Evolutionary conservation across 2,329 filamentous ascomycete genomes (phyloP).

Genomic region (Magnaporthales sp.): DNA sequence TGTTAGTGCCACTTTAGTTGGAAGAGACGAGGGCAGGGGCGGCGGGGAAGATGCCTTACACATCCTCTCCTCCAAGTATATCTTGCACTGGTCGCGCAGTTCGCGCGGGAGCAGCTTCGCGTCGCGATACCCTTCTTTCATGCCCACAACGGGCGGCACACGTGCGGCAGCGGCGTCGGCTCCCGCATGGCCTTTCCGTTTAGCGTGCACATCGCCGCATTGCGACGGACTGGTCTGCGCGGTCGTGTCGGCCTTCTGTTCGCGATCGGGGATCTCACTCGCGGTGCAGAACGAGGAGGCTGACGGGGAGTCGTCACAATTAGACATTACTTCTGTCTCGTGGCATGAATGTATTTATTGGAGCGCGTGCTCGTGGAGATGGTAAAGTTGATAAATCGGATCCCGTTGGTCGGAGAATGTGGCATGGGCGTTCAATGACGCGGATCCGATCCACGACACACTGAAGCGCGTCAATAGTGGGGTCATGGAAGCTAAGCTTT

Average conservation of each 20-base stretch:
- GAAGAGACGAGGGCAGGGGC: not conserved
- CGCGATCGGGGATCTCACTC: conserved; percentile 1
- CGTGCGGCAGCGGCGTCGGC: not conserved
- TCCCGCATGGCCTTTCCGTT: not conserved
- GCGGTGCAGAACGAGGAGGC: conserved; percentile 4
- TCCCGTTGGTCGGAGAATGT: not conserved
- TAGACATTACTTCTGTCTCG: not conserved
- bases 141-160: conserved; percentile 8
- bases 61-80: conserved; percentile 68
- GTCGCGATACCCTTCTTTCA: conserved; percentile 34
- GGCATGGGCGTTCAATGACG: not conserved
- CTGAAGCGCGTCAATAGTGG: not conserved
- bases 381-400: not conserved
- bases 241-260: conserved; percentile 2
- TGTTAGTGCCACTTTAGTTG: not conserved
- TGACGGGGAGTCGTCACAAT: not conserved
- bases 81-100: conserved; percentile 56
- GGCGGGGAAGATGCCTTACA: conserved; percentile 13
- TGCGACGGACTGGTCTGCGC: conserved; percentile 1
- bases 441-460: not conserved
- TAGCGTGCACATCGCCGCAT: not conserved
- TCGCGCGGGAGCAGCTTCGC: conserved; percentile 51
- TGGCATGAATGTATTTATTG: not conserved
- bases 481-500: not conserved
- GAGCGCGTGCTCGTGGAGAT: not conserved